Evolutionary conservation across 108 stramenopile species (phyloP).

Genomic region (Cyclotella atomus): DNA sequence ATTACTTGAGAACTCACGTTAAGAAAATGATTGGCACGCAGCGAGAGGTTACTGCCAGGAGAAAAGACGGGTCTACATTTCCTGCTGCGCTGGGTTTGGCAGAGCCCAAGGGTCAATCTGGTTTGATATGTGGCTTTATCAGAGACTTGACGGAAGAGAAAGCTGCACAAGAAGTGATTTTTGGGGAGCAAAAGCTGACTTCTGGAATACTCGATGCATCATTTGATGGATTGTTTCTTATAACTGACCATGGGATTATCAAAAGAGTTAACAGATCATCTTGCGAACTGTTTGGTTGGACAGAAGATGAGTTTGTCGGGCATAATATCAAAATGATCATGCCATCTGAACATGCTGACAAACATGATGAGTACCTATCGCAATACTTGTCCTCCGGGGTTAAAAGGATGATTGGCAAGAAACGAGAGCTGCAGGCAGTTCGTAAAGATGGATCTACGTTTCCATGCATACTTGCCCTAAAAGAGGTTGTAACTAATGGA

Average conservation of each 20-base stretch:
- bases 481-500: slow-evolving; percentile 30
- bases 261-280: slow-evolving; percentile 33
- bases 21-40: slow-evolving; percentile 11
- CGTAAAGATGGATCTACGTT: slow-evolving; percentile 49
- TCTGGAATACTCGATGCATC: slow-evolving; percentile 37
- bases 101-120: not conserved
- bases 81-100: not conserved
- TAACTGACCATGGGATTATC: slow-evolving; percentile 42
- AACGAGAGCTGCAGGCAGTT: slow-evolving; percentile 28
- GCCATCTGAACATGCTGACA: not conserved
- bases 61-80: slow-evolving; percentile 1
- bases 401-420: slow-evolving; percentile 48
- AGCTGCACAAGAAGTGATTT: not conserved
- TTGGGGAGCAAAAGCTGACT: not conserved
- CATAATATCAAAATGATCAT: slow-evolving; percentile 46
- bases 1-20: not conserved
- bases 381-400: slow-evolving; percentile 34
- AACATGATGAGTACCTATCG: slow-evolving; percentile 33
- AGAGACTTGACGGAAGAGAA: slow-evolving; percentile 8
- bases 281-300: slow-evolving; percentile 35
- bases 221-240: slow-evolving; percentile 54
- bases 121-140: slow-evolving; percentile 4
- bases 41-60: not conserved
- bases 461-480: slow-evolving; percentile 39
- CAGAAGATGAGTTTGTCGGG: slow-evolving; percentile 33